Conservation (phyloP, 2,329 filamentous ascomycete genomes). For the Cladosporium sp. region DNA sequence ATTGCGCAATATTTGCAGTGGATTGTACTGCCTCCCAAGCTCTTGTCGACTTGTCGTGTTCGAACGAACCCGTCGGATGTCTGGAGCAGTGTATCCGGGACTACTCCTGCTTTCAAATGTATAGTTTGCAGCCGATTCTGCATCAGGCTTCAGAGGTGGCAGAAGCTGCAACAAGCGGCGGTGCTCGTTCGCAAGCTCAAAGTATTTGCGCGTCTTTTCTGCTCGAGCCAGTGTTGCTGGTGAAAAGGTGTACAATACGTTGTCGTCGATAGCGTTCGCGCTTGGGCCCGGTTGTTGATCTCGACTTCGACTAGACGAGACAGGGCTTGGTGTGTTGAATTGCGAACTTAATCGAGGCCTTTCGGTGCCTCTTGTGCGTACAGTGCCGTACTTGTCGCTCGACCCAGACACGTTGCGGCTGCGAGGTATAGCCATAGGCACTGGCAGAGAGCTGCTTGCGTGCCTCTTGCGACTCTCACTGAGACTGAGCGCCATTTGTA, state of each 20-base stretch:
- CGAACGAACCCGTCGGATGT: conserved; percentile 42
- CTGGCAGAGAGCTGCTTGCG: conserved; percentile 58
- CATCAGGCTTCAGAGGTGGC: conserved; percentile 66
- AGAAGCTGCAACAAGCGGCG: conserved; percentile 75
- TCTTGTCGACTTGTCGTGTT: conserved; percentile 33
- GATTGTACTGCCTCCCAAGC: conserved; percentile 80
- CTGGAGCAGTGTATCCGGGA: conserved; percentile 45
- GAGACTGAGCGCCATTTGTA: conserved; percentile 86
- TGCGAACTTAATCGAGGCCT: conserved; percentile 4
- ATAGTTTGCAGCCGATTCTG: conserved; percentile 46
- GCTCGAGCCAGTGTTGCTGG: conserved; percentile 77
- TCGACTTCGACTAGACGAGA: conserved; percentile 7
- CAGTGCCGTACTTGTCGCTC: conserved; percentile 28
- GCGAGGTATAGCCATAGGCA: conserved; percentile 41
- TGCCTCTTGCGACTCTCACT: conserved; percentile 75
- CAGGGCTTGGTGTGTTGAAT: conserved; percentile 13
- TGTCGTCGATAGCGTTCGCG: conserved; percentile 23
- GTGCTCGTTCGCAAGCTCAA: conserved; percentile 86
- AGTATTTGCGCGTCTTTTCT: conserved; percentile 79
- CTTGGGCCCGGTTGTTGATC: background rate
- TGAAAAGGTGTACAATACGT: conserved; percentile 69
- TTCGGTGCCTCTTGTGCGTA: conserved; percentile 33
- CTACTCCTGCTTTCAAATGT: conserved; percentile 43
- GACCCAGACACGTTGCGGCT: conserved; percentile 14
- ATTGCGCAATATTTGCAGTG: conserved; percentile 89